Conservation (phyloP, 176 grass and related monocot genomes). For the Canna indica region DNA sequence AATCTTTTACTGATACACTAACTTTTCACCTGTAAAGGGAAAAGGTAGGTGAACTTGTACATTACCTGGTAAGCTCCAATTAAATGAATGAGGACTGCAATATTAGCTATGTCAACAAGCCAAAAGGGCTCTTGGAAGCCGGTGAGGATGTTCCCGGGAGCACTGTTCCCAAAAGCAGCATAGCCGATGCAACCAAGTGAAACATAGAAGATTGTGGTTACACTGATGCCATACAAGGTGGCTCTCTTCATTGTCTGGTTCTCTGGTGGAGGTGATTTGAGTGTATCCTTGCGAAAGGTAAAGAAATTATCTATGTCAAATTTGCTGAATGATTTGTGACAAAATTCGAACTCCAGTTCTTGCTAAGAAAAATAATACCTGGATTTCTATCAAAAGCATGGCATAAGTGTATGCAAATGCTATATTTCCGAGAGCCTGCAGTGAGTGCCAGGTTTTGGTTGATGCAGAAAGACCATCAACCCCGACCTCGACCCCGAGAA, state of each 20-base stretch:
- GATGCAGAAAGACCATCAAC: slow-evolving; percentile 40
- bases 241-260: slow-evolving; percentile 95
- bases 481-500: slow-evolving; percentile 46
- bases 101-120: slow-evolving; percentile 68
- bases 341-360: neutral
- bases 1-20: neutral
- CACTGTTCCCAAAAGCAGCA: slow-evolving; percentile 74
- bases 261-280: slow-evolving; percentile 74
- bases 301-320: neutral
- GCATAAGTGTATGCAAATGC: slow-evolving; percentile 91
- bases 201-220: slow-evolving; percentile 74
- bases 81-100: slow-evolving; percentile 69
- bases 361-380: slow-evolving; percentile 17
- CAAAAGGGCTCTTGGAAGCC: slow-evolving; percentile 95
- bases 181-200: slow-evolving; percentile 85
- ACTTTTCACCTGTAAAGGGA: neutral
- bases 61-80: slow-evolving; percentile 74
- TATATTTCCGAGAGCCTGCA: slow-evolving; percentile 90
- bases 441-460: slow-evolving; percentile 56
- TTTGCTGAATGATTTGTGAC: neutral
- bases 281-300: slow-evolving; percentile 37
- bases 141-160: slow-evolving; percentile 76
- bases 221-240: slow-evolving; percentile 71
- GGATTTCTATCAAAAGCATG: slow-evolving; percentile 95
- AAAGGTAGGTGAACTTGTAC: neutral